Evolutionary conservation across 805 yeast genomes (phyloP).

Genomic region (Priceomyces medius): DNA sequence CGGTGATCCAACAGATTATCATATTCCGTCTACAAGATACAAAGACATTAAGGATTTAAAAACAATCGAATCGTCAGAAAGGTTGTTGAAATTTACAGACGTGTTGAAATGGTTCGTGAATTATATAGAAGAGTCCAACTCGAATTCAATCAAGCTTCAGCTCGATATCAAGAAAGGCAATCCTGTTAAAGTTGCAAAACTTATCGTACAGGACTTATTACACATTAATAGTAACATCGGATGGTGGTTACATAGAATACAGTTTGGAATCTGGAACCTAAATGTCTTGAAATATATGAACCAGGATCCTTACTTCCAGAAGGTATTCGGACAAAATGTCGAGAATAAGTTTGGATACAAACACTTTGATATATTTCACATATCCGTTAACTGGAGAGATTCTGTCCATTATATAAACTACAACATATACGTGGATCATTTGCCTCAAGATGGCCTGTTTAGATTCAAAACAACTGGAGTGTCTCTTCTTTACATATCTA

Average conservation of each 20-base stretch:
- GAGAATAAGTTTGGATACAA: constrained; percentile 16
- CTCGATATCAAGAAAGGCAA: constrained; percentile 42
- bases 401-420: constrained; percentile 33
- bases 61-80: constrained; percentile 34
- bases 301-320: constrained; percentile 36
- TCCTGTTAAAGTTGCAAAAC: constrained; percentile 32
- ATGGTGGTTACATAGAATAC: constrained; percentile 40
- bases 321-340: constrained; percentile 14
- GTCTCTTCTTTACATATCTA: constrained; percentile 35
- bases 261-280: constrained; percentile 43
- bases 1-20: constrained; percentile 34
- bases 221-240: constrained; percentile 26
- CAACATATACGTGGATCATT: constrained; percentile 32
- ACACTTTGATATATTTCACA: constrained; percentile 36
- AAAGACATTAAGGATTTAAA: constrained; percentile 26
- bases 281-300: constrained; percentile 37
- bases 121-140: constrained; percentile 16
- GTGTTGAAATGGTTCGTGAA: constrained; percentile 33
- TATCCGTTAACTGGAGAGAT: constrained; percentile 33
- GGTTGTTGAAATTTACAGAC: constrained; percentile 29
- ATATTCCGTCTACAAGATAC: constrained; percentile 32
- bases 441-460: constrained; percentile 14
- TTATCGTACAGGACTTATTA: constrained; percentile 29
- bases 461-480: constrained; percentile 34
- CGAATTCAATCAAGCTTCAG: constrained; percentile 27